Conservation (phyloP, 192 early-diverging fungal species). For the Allomyces arbusculus region DNA sequence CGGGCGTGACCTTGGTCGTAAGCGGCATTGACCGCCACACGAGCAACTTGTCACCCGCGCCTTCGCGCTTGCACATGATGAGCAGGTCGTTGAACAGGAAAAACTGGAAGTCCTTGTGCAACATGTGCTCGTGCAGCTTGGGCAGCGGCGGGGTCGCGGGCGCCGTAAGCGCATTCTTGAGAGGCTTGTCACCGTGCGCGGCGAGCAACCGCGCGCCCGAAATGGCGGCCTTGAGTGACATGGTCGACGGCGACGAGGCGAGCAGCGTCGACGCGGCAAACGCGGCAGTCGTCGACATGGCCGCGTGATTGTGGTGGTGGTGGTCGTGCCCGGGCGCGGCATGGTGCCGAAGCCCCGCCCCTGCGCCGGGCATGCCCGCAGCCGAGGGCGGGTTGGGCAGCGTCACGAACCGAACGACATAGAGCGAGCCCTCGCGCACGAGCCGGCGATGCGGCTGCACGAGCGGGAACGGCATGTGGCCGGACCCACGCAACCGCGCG, state of each 20-base stretch:
- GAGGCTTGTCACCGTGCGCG: too few relatives aligned
- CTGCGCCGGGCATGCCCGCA: not conserved
- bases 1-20: not conserved
- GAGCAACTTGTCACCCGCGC: not conserved
- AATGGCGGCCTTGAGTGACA: constrained; percentile 12
- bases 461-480: constrained; percentile 23
- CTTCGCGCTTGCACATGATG: constrained; percentile 17
- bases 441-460: constrained; percentile 31
- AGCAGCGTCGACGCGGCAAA: not conserved
- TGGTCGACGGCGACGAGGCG: constrained; percentile 10
- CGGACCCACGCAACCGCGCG: constrained; percentile 1
- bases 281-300: not conserved
- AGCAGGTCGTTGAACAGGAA: constrained; percentile 57
- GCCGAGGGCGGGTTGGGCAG: not conserved
- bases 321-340: not conserved
- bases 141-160: too few relatives aligned
- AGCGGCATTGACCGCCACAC: not conserved
- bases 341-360: too few relatives aligned
- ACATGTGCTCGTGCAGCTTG: too few relatives aligned
- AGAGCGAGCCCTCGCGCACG: constrained; percentile 23
- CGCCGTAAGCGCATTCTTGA: too few relatives aligned
- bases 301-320: too few relatives aligned
- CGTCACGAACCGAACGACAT: constrained; percentile 14
- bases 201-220: constrained; percentile 6
- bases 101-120: constrained; percentile 18